Percentiles rank a stretch among this genome's conserved stretches.
Conservation (phyloP, 2,329 filamentous ascomycete genomes). For the Fusarium paranaense region DNA sequence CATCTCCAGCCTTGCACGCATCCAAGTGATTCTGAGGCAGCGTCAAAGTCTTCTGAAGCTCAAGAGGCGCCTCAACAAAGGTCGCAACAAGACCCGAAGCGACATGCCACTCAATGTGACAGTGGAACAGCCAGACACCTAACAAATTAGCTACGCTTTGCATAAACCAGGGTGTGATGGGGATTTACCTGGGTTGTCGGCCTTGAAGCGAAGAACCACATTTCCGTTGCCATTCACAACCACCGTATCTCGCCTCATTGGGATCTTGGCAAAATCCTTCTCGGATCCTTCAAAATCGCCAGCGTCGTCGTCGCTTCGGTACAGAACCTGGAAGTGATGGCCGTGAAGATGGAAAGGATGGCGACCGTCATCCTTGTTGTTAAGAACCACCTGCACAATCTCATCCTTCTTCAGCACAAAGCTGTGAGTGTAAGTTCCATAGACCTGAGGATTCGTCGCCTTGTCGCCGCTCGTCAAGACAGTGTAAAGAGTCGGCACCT, state of each 20-base stretch:
- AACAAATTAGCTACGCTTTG: not conserved
- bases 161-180: not conserved
- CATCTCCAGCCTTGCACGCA: slow-evolving; percentile 64
- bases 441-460: slow-evolving; percentile 69
- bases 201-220: slow-evolving; percentile 74
- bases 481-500: slow-evolving; percentile 85
- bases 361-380: slow-evolving; percentile 77
- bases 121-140: slow-evolving; percentile 80
- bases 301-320: slow-evolving; percentile 68
- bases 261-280: slow-evolving; percentile 62
- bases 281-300: slow-evolving; percentile 65
- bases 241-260: slow-evolving; percentile 77
- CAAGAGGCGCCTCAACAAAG: slow-evolving; percentile 71
- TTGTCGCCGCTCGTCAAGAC: slow-evolving; percentile 72
- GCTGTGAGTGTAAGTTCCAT: slow-evolving; percentile 74
- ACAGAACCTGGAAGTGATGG: slow-evolving; percentile 77
- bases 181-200: slow-evolving; percentile 71
- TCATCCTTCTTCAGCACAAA: slow-evolving; percentile 75
- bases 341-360: slow-evolving; percentile 86
- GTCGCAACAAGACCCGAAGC: slow-evolving; percentile 74
- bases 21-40: slow-evolving; percentile 71
- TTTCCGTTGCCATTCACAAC: slow-evolving; percentile 74
- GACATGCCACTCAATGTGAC: slow-evolving; percentile 85
- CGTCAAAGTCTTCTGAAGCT: slow-evolving; percentile 68
- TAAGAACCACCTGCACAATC: slow-evolving; percentile 80